phyloP scores from a whole-genome alignment of 768 basidiomycete species.

The Macrolepiota dolichaula region DNA sequence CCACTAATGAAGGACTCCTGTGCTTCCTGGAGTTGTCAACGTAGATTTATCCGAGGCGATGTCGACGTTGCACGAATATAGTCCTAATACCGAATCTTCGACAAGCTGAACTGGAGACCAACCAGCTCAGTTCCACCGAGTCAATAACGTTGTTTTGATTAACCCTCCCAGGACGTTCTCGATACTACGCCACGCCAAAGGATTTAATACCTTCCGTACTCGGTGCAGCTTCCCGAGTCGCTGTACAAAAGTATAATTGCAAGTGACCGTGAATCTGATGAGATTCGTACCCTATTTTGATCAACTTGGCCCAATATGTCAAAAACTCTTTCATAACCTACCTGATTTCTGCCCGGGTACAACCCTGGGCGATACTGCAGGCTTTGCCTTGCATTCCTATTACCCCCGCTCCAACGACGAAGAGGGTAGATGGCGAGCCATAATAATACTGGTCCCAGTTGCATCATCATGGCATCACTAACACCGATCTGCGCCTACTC shows the following conservation, averaged over 20 bases:
- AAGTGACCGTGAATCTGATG: neutral
- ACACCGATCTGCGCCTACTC: neutral
- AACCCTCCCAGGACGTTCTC: neutral
- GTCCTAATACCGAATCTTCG: neutral
- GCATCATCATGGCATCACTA: neutral
- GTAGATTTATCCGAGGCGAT: neutral
- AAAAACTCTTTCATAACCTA: neutral
- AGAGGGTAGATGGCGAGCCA: neutral
- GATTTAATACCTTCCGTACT: conserved; percentile 1
- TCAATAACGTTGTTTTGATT: neutral
- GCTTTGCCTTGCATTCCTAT: neutral
- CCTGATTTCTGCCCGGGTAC: neutral
- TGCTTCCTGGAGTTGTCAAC: neutral
- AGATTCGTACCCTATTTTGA: neutral
- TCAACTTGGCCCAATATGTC: neutral
- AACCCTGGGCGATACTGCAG: neutral
- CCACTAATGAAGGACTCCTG: neutral
- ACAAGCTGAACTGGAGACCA: neutral
- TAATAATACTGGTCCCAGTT: neutral
- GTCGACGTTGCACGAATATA: neutral
- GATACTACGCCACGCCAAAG: neutral
- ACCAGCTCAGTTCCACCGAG: neutral
- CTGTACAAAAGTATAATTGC: neutral
- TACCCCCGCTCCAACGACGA: neutral
- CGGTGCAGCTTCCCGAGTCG: neutral